These are phyloP conservation scores for Strobilomyces echinocephalus DNA, from an alignment of 768 basidiomycete species.

Conservation along the genomic window DNA sequence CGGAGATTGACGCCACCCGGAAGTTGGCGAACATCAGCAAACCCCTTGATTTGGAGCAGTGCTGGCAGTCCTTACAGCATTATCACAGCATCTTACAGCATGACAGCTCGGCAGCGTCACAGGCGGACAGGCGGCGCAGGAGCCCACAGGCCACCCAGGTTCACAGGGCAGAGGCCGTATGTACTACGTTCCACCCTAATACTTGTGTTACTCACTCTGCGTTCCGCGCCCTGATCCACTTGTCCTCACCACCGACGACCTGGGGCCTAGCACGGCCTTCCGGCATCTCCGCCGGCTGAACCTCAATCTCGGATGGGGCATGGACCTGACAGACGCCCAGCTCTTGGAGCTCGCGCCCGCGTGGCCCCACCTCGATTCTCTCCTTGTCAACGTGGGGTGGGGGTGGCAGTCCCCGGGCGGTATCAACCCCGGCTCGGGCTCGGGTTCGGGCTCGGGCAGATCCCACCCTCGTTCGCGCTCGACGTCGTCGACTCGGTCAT, in stretches of 20 bases:
- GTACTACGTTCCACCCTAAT: no score
- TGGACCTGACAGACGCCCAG: constrained; percentile 1
- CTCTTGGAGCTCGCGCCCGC: background rate
- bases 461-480: background rate
- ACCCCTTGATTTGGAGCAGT: no score
- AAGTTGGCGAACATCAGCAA: no score
- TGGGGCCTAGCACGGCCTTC: constrained; percentile 2
- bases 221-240: background rate
- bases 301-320: constrained; percentile 2
- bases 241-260: background rate
- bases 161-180: no score
- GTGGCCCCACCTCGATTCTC: constrained; percentile 8
- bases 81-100: no score
- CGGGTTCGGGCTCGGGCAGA: background rate
- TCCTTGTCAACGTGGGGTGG: constrained; percentile 5
- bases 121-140: no score
- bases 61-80: no score
- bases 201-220: background rate
- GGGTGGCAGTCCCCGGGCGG: constrained; percentile 4
- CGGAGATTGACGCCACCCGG: no score
- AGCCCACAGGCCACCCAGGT: no score
- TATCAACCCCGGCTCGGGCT: constrained; percentile 9
- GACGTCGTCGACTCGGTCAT: constrained; percentile 5
- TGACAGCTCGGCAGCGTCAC: no score
- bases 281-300: constrained; percentile 1